Evolutionary conservation across 2,329 filamentous ascomycete genomes (phyloP).

Genomic region (Emericellopsis cladophorae): DNA sequence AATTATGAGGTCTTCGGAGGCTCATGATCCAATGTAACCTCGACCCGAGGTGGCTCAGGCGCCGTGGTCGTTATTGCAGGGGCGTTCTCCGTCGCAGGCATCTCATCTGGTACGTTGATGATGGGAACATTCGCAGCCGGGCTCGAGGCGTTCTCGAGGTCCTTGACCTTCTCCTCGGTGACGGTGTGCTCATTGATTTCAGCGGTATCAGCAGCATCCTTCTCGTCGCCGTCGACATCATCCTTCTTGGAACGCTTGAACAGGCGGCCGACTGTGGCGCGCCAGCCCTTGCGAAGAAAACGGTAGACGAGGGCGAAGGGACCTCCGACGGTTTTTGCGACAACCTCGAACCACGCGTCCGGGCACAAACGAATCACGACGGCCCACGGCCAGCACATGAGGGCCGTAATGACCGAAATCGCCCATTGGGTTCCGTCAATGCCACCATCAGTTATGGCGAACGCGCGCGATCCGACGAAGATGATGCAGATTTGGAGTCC

Average conservation of each 20-base stretch:
- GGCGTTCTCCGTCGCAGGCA: background rate
- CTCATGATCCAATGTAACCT: background rate
- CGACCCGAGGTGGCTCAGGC: background rate
- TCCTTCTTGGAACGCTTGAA: conserved; percentile 1
- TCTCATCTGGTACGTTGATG: conserved; percentile 3
- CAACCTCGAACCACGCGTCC: conserved; percentile 23
- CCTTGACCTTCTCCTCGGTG: conserved; percentile 1
- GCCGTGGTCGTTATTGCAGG: background rate
- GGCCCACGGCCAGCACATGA: conserved; percentile 36
- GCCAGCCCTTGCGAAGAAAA: conserved; percentile 2
- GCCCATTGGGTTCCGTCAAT: conserved; percentile 38
- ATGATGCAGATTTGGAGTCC: conserved; percentile 44
- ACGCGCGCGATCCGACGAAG: conserved; percentile 42
- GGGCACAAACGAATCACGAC: conserved; percentile 35
- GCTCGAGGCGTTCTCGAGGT: background rate
- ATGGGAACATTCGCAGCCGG: conserved; percentile 1
- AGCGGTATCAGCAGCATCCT: background rate
- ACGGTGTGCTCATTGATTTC: background rate
- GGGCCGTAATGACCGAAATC: conserved; percentile 33
- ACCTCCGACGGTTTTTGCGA: conserved; percentile 1
- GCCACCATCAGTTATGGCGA: conserved; percentile 27
- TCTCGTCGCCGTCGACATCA: background rate
- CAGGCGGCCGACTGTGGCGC: conserved; percentile 2
- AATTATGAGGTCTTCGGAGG: too few relatives aligned
- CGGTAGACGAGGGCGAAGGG: conserved; percentile 2